phyloP scores from a whole-genome alignment of 1,139 yeast genomes.

The Nadsonia commutata region DNA sequence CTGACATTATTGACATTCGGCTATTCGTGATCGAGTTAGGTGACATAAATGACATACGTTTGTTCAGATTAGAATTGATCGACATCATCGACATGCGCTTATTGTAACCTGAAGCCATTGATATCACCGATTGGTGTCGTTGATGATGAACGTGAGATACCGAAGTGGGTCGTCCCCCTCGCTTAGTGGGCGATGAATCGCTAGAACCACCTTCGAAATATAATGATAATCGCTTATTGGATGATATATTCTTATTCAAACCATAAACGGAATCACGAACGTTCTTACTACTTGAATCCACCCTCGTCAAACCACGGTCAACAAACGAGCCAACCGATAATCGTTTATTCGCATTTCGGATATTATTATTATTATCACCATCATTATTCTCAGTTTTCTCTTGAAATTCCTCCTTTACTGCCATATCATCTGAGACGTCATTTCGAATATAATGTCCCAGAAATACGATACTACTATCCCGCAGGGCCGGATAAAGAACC shows the following conservation, averaged over 20 bases:
- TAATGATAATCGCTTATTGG: not conserved
- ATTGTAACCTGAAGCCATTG: no score
- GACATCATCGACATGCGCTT: not conserved
- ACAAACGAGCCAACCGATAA: not conserved
- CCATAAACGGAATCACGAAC: not conserved
- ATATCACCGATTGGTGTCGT: no score
- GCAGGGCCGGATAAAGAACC: conserved; percentile 16
- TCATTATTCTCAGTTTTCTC: not conserved
- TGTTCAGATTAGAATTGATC: not conserved
- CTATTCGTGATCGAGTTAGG: no score
- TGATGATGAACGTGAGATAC: not conserved
- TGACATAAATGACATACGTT: no score
- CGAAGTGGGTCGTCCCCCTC: not conserved
- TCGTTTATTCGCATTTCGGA: not conserved
- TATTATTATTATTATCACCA: not conserved
- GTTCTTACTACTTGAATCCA: not conserved
- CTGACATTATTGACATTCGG: not conserved
- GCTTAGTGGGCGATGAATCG: not conserved
- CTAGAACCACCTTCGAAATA: not conserved
- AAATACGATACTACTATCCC: conserved; percentile 20
- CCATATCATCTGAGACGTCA: not conserved
- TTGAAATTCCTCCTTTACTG: not conserved
- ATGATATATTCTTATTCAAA: not conserved
- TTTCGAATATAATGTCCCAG: conserved; percentile 19
- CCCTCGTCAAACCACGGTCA: not conserved